A percentile compares a stretch with the other conserved stretches of the same genome.
These are phyloP conservation scores for Penicillium frequentans DNA, from an alignment of 2,329 filamentous ascomycete species.

Conservation along the genomic window DNA sequence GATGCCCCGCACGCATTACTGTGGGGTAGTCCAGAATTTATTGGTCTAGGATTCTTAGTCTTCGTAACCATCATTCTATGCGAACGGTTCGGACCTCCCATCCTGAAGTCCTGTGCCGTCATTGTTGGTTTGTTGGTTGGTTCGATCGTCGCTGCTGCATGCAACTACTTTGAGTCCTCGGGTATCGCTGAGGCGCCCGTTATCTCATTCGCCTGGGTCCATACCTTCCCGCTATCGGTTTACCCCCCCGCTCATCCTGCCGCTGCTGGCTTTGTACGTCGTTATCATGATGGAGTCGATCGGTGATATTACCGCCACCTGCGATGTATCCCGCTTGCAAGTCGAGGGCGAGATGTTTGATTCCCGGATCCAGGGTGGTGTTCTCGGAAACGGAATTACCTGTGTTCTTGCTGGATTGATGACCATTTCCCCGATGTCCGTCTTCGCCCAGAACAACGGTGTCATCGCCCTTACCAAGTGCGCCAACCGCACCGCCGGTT, in stretches of 20 bases:
- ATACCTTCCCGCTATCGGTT: conserved; percentile 65
- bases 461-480: conserved; percentile 68
- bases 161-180: conserved; percentile 63
- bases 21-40: conserved; percentile 64
- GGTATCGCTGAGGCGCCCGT: conserved; percentile 62
- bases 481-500: conserved; percentile 67
- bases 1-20: conserved; percentile 61
- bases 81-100: conserved; percentile 68
- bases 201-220: conserved; percentile 69
- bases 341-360: conserved; percentile 66
- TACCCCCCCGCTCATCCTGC: conserved; percentile 68
- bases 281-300: conserved; percentile 69
- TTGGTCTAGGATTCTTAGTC: conserved; percentile 67
- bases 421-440: conserved; percentile 68
- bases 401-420: conserved; percentile 62
- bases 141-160: conserved; percentile 66
- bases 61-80: conserved; percentile 68
- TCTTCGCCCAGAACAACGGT: conserved; percentile 69
- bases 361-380: conserved; percentile 62
- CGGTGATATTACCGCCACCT: conserved; percentile 67
- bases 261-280: conserved; percentile 58
- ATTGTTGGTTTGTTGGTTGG: conserved; percentile 65
- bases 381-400: conserved; percentile 59
- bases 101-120: conserved; percentile 69
- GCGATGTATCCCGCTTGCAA: conserved; percentile 63